Conservation (phyloP, 164 flowering plant genomes). For the Vitis vinifera region DNA sequence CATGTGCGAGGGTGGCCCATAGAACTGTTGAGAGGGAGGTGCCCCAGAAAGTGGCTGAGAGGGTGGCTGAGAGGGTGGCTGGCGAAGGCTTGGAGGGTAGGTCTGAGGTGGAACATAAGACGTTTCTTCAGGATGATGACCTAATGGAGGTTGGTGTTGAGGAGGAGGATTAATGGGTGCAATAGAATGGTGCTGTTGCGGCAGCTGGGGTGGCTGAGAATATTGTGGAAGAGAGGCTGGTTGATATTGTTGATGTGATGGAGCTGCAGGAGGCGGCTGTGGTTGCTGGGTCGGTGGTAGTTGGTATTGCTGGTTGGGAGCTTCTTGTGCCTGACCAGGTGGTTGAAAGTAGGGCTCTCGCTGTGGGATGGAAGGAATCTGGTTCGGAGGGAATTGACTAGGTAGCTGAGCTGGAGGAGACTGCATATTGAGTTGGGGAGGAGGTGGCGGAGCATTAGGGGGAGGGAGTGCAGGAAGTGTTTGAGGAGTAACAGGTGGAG, state of each 20-base stretch:
- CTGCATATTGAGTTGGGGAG: conserved; percentile 29
- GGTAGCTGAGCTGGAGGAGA: conserved; percentile 35
- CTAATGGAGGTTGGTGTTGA: conserved; percentile 44
- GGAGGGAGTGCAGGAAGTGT: conserved; percentile 28
- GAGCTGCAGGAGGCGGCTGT: conserved; percentile 33
- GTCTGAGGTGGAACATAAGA: conserved; percentile 53
- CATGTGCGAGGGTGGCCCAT: conserved; percentile 43
- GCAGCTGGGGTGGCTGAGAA: conserved; percentile 49
- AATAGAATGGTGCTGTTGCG: conserved; percentile 43
- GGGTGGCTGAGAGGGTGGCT: conserved; percentile 42
- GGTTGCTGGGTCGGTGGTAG: conserved; percentile 50
- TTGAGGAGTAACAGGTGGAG: conserved; percentile 36
- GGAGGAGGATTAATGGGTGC: conserved; percentile 39
- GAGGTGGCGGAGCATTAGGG: conserved; percentile 33
- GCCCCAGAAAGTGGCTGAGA: conserved; percentile 44
- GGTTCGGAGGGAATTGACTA: conserved; percentile 43
- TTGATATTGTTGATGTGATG: conserved; percentile 55
- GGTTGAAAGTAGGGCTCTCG: conserved; percentile 48
- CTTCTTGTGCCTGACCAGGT: conserved; percentile 50
- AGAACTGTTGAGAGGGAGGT: conserved; percentile 52
- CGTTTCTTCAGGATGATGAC: conserved; percentile 65
- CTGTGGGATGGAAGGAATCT: conserved; percentile 41
- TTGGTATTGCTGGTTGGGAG: conserved; percentile 57
- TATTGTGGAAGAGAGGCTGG: conserved; percentile 44
- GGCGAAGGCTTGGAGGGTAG: conserved; percentile 61